These are phyloP conservation scores for Alternaria panax DNA, from an alignment of 2,329 filamentous ascomycete species.

Conservation along the genomic window DNA sequence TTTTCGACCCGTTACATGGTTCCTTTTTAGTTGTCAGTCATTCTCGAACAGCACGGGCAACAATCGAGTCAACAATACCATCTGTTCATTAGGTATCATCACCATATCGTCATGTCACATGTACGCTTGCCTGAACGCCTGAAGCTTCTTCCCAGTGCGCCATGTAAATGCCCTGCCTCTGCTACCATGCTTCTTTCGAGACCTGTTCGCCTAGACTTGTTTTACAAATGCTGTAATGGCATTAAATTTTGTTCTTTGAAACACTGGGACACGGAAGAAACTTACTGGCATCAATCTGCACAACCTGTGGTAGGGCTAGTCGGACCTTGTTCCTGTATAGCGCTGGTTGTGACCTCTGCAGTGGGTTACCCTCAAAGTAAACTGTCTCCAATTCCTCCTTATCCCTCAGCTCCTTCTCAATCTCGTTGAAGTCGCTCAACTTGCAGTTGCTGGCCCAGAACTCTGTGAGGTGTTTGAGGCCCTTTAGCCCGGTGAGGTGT, in stretches of 20 bases:
- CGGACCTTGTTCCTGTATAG: constrained; percentile 94
- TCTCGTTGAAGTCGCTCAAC: constrained; percentile 78
- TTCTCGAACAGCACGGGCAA: not conserved
- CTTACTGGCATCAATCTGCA: constrained; percentile 97
- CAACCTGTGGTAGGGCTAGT: constrained; percentile 83
- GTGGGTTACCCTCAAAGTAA: constrained; percentile 93
- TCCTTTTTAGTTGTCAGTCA: not conserved
- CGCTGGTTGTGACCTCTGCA: constrained; percentile 80
- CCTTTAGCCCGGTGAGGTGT: constrained; percentile 74
- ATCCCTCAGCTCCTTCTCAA: constrained; percentile 78
- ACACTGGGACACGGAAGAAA: constrained; percentile 39
- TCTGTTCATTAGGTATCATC: constrained; percentile 13
- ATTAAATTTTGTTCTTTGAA: not conserved
- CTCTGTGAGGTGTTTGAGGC: constrained; percentile 78
- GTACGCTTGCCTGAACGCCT: constrained; percentile 4
- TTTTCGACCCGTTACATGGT: not conserved
- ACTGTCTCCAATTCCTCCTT: constrained; percentile 86
- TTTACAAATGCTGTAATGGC: constrained; percentile 16
- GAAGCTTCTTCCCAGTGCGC: constrained; percentile 1
- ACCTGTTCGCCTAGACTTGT: constrained; percentile 15
- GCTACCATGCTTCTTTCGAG: not conserved
- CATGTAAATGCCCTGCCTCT: constrained; percentile 3
- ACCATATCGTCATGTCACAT: not conserved
- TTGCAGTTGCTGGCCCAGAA: constrained; percentile 94
- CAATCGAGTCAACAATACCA: constrained; percentile 2